phyloP scores from a whole-genome alignment of 23 red algal genomes.

The Gracilaria gracilis region DNA sequence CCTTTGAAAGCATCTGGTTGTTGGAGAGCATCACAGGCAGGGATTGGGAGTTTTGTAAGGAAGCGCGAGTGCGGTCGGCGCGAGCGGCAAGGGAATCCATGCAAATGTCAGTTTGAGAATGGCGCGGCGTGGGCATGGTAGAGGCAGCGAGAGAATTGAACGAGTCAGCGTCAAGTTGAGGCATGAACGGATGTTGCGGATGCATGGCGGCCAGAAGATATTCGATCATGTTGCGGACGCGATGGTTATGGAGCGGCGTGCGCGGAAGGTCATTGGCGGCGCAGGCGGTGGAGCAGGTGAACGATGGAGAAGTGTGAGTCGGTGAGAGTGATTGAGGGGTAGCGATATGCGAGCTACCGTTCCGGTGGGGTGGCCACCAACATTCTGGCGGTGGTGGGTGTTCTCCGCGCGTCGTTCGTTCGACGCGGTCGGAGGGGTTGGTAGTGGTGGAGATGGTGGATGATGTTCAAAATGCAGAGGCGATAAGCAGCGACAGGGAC shows the following conservation, averaged over 20 bases:
- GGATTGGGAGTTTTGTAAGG: background rate
- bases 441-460: slow-evolving; percentile 22
- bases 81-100: background rate
- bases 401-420: slow-evolving; percentile 35
- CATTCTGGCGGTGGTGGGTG: slow-evolving; percentile 11
- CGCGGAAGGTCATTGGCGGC: background rate
- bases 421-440: slow-evolving; percentile 45
- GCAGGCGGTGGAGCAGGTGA: background rate
- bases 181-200: background rate
- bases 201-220: background rate
- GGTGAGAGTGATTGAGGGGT: background rate
- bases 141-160: background rate
- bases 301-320: background rate
- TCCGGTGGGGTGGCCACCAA: slow-evolving; percentile 4
- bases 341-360: slow-evolving; percentile 1
- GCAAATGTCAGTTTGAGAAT: background rate
- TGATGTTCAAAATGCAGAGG: slow-evolving; percentile 7
- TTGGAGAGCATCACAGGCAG: background rate
- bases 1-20: background rate
- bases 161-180: background rate
- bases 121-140: background rate
- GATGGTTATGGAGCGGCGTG: background rate
- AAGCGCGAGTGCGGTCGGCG: background rate
- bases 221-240: background rate
- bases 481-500: background rate